A percentile compares a stretch with the other conserved stretches of the same genome.
phyloP scores from a whole-genome alignment of 225 moss, liverwort and hornwort species.

The Ulota crispa region DNA sequence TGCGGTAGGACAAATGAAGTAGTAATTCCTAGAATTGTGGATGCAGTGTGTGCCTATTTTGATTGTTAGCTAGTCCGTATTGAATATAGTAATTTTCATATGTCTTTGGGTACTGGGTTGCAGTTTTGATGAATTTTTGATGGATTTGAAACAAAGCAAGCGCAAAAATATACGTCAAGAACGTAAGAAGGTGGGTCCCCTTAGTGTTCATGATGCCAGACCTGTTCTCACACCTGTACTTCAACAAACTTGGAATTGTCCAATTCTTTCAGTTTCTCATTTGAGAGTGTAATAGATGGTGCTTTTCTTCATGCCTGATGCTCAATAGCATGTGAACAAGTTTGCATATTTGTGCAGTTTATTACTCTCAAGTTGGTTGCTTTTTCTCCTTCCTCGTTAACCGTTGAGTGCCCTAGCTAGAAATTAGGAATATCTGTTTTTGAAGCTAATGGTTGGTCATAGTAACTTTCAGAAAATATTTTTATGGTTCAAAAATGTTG shows the following conservation, averaged over 20 bases:
- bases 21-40: neutral
- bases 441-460: neutral
- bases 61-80: neutral
- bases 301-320: neutral
- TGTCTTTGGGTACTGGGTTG: conserved; percentile 16
- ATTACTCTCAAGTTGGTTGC: neutral
- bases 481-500: neutral
- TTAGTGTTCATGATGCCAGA: neutral
- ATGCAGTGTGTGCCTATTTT: neutral
- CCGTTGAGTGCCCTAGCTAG: neutral
- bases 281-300: neutral
- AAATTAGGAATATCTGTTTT: neutral
- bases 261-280: neutral
- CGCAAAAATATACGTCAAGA: conserved; percentile 98
- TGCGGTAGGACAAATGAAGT: neutral
- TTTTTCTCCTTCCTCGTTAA: neutral
- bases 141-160: conserved; percentile 99
- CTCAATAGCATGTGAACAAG: conserved; percentile 6
- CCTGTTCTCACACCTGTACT: neutral
- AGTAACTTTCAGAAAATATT: neutral
- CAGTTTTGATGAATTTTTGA: conserved; percentile 95
- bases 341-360: neutral
- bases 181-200: conserved; percentile 82
- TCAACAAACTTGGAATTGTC: neutral
- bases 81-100: neutral